Percentiles rank a stretch among this genome's conserved stretches.
Conservation (phyloP, 2,329 filamentous ascomycete genomes). For the Dothistroma septosporum region DNA sequence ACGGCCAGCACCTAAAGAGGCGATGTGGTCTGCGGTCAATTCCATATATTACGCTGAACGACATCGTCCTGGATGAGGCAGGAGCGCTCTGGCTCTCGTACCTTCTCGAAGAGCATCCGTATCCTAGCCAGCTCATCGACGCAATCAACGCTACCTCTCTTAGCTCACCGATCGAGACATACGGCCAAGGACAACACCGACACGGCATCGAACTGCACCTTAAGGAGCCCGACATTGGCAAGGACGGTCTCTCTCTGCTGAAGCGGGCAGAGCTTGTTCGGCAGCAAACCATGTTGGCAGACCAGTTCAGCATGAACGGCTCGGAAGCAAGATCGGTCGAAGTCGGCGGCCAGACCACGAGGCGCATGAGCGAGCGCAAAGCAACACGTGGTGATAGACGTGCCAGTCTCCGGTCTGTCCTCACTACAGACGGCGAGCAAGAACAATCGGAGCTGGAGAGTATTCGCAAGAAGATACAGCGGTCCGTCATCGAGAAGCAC, state of each 20-base stretch:
- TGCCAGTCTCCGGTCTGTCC: slow-evolving; percentile 27
- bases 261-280: slow-evolving; percentile 32
- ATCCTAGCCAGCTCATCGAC: slow-evolving; percentile 36
- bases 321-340: not conserved
- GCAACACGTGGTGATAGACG: slow-evolving; percentile 19
- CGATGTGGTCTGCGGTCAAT: slow-evolving; percentile 39
- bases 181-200: slow-evolving; percentile 28
- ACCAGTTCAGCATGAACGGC: slow-evolving; percentile 3
- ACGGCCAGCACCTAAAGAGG: slow-evolving; percentile 16
- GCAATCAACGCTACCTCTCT: slow-evolving; percentile 33
- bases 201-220: slow-evolving; percentile 36
- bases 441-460: slow-evolving; percentile 34
- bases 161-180: slow-evolving; percentile 30
- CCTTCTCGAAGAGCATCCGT: slow-evolving; percentile 38
- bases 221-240: slow-evolving; percentile 24
- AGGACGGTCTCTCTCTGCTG: slow-evolving; percentile 33
- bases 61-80: slow-evolving; percentile 36
- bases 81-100: slow-evolving; percentile 42
- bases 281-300: slow-evolving; percentile 20
- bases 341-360: slow-evolving; percentile 2
- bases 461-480: slow-evolving; percentile 40
- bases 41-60: slow-evolving; percentile 38
- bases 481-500: slow-evolving; percentile 35
- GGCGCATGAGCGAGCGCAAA: slow-evolving; percentile 8
- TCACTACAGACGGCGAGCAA: slow-evolving; percentile 22